A percentile compares a stretch with the other conserved stretches of the same genome.
Evolutionary conservation across 352 stramenopile species (phyloP).

Genomic region (Globisporangium cylindrosporum): DNA sequence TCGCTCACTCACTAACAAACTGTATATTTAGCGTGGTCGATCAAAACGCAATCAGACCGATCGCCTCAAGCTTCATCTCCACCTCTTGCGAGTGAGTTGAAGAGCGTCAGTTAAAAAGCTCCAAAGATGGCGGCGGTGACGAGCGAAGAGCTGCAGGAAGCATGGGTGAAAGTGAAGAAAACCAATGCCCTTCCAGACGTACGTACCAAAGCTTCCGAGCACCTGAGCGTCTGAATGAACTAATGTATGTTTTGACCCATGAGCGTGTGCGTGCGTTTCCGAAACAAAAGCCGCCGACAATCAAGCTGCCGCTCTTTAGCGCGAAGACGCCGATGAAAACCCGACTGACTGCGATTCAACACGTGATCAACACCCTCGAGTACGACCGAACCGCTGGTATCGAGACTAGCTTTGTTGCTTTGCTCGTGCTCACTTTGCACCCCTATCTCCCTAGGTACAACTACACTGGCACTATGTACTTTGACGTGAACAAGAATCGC

Average conservation of each 20-base stretch:
- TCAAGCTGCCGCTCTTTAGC: constrained; percentile 57
- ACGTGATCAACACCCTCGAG: constrained; percentile 69
- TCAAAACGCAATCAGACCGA: background rate
- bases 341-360: constrained; percentile 54
- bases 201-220: constrained; percentile 2
- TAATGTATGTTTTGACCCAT: background rate
- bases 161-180: constrained; percentile 67
- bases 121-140: constrained; percentile 50
- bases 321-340: constrained; percentile 59
- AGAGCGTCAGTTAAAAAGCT: background rate
- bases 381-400: constrained; percentile 10
- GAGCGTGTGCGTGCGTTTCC: background rate
- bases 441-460: constrained; percentile 53
- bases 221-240: background rate
- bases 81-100: background rate
- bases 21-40: constrained; percentile 5
- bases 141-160: constrained; percentile 60
- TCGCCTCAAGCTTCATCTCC: background rate
- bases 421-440: constrained; percentile 8
- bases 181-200: constrained; percentile 51
- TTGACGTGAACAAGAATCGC: constrained; percentile 85
- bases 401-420: background rate
- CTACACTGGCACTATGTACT: constrained; percentile 85
- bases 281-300: constrained; percentile 47
- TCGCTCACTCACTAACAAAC: background rate